A percentile compares a stretch with the other conserved stretches of the same genome.
Conservation (phyloP, 805 yeast genomes). For the Barnettozyma botsteinii region DNA sequence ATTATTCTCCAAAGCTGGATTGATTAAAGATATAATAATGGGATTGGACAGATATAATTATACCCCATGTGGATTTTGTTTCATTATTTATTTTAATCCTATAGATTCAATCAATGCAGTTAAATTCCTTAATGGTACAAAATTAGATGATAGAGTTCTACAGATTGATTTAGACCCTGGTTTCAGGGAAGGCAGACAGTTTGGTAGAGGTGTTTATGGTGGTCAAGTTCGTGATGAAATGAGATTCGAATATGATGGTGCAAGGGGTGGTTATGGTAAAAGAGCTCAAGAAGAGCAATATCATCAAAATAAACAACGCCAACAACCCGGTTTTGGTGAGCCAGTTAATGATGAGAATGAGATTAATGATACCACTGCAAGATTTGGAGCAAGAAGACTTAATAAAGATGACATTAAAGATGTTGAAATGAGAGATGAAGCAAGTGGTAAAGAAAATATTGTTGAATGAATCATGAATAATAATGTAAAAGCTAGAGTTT, state of each 20-base stretch:
- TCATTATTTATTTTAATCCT: conserved; percentile 68
- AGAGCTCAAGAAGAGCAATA: conserved; percentile 4
- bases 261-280: conserved; percentile 39
- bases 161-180: conserved; percentile 95
- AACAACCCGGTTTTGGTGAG: too few species aligned
- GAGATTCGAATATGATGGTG: conserved; percentile 44
- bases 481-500: too few species aligned
- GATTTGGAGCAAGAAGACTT: conserved; percentile 30
- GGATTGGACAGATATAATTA: conserved; percentile 86
- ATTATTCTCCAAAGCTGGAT: conserved; percentile 70
- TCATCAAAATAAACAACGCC: too few species aligned
- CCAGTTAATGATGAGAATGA: conserved; percentile 16
- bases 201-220: conserved; percentile 88
- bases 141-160: conserved; percentile 74
- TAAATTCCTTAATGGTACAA: conserved; percentile 75
- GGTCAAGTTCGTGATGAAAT: conserved; percentile 82
- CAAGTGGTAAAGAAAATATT: conserved; percentile 1
- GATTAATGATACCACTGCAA: conserved; percentile 10
- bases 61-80: conserved; percentile 97
- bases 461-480: neutral
- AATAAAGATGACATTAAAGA: conserved; percentile 8
- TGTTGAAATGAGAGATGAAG: conserved; percentile 1
- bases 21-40: conserved; percentile 78
- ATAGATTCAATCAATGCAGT: conserved; percentile 76
- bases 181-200: conserved; percentile 91